A percentile compares a stretch with the other conserved stretches of the same genome.
Conservation (phyloP, 805 yeast genomes). For the Metschnikowia noctiluminum region DNA sequence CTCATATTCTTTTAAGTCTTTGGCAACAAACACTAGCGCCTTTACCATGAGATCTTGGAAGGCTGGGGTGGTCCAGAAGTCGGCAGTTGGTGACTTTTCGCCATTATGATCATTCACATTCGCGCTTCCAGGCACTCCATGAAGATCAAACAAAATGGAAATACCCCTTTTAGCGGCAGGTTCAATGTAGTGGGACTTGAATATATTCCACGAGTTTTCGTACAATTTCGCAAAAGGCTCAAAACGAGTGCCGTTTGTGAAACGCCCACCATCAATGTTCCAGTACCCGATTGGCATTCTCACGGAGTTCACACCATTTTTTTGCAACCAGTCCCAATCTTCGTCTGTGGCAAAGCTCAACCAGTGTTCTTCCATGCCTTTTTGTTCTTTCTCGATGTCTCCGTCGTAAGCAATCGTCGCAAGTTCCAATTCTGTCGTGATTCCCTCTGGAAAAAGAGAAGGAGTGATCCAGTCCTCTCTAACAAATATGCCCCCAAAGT, state of each 20-base stretch:
- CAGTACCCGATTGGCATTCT: slow-evolving; percentile 92
- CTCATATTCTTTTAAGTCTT: slow-evolving; percentile 52
- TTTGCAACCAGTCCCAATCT: slow-evolving; percentile 77
- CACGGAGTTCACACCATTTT: slow-evolving; percentile 69
- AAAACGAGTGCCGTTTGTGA: slow-evolving; percentile 60
- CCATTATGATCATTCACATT: slow-evolving; percentile 86
- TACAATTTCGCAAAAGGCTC: slow-evolving; percentile 54
- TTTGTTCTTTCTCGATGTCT: slow-evolving; percentile 50
- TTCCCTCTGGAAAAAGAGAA: slow-evolving; percentile 53
- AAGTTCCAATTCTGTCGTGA: slow-evolving; percentile 73
- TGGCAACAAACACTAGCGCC: slow-evolving; percentile 56
- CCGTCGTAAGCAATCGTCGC: slow-evolving; percentile 47
- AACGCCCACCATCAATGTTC: slow-evolving; percentile 68
- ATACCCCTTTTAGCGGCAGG: slow-evolving; percentile 62
- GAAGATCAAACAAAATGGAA: slow-evolving; percentile 78
- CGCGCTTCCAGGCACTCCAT: slow-evolving; percentile 91
- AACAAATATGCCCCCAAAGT: slow-evolving; percentile 77
- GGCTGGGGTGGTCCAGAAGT: slow-evolving; percentile 54
- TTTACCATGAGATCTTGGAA: slow-evolving; percentile 46
- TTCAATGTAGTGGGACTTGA: slow-evolving; percentile 49
- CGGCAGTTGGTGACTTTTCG: slow-evolving; percentile 51
- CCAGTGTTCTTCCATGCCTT: slow-evolving; percentile 65
- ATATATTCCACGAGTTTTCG: slow-evolving; percentile 65
- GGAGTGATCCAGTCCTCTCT: slow-evolving; percentile 77
- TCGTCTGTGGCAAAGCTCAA: slow-evolving; percentile 51